Base-by-base conservation (phyloP, 1,284 basidiomycete species). In the Tylopilus sp. region DNA sequence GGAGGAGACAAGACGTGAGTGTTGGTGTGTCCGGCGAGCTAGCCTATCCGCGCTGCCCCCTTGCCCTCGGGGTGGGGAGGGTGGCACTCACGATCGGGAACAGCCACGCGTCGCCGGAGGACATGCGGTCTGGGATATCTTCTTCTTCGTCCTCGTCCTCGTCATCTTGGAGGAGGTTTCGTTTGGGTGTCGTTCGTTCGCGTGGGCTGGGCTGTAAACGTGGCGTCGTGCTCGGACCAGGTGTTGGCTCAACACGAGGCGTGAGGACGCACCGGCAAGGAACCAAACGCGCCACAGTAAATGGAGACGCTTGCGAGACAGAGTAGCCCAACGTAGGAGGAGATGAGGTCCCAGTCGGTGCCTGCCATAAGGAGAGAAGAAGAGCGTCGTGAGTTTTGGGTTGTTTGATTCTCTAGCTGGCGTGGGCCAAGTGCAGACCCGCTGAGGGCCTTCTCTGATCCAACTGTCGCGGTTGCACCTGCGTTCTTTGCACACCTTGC, bases 91-190 rank as follows among this genome's bases (percentile, higher is more conserved):
- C 81, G 44, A 92, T 70, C 11, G 91, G 90, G 57, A 93, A 90
- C 40, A 85, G 61, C 76, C 82, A 86, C 8, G 86, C 89, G 52
- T 91, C 88, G 19, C 69, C 71, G 5, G 82, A 75, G 1, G 85
- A 81, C 64, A 92, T 62, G 25, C 78, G 74, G 46, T 85, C 81
- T 2, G 71, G 58, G 15, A 72, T 55, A 18, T 81, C 79, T 19
- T 81, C 77, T 2, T 76, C 75, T 1, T 59, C 57, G 18, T 71
- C 73, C 6, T 69, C 71, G 15, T 35, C 73, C 6, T 69, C 71
- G 15, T 35, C 52, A 19, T 57, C 53, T 2, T 54, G 25, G 7
- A 65, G 51, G 3, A 69, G 37, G 40, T 29, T 63, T 19, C 36
- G 38, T 30, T 49, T 58, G 0, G 31, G 19, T 3, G 40, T 18